Percentiles rank a stretch among this genome's conserved stretches.
Conservation (phyloP, 345 rosid species). For the Rhizophora apiculata region DNA sequence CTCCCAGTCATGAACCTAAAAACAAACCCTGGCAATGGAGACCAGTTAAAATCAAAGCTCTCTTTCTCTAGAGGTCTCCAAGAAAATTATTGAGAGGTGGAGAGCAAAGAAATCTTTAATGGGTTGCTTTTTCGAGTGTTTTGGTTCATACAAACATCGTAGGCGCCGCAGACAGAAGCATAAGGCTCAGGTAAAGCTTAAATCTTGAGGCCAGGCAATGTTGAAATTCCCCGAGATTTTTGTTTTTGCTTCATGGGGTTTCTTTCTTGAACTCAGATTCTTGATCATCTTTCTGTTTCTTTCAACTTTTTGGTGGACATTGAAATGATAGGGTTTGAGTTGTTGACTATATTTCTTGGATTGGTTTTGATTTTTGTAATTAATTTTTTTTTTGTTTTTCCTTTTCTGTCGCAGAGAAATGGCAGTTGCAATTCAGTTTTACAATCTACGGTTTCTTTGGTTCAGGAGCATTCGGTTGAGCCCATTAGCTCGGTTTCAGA, state of each 20-base stretch:
- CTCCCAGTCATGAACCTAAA: too few species aligned
- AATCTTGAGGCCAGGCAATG: too few species aligned
- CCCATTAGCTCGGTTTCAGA: conserved; percentile 29
- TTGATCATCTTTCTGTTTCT: not conserved
- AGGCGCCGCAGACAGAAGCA: conserved; percentile 41
- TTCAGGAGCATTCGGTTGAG: conserved; percentile 24
- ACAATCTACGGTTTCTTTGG: conserved; percentile 30
- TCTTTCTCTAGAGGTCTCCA: not conserved
- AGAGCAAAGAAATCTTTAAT: conserved; percentile 23
- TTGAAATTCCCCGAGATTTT: not conserved
- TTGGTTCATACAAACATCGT: conserved; percentile 71
- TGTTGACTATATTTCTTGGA: too few species aligned
- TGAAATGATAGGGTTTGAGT: too few species aligned
- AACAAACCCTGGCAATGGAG: too few species aligned
- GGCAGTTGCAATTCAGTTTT: conserved; percentile 16
- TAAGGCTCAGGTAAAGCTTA: conserved; percentile 32
- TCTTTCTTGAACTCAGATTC: not conserved
- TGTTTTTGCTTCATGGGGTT: not conserved
- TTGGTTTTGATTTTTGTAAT: not conserved
- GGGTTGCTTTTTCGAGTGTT: conserved; percentile 86
- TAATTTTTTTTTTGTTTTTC: not conserved
- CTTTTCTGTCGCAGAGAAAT: conserved; percentile 30
- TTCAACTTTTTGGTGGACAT: too few species aligned
- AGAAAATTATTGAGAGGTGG: not conserved
- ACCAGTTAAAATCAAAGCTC: too few species aligned